Conservation (phyloP, 345 rosid species). For the Moricandia arvensis region DNA sequence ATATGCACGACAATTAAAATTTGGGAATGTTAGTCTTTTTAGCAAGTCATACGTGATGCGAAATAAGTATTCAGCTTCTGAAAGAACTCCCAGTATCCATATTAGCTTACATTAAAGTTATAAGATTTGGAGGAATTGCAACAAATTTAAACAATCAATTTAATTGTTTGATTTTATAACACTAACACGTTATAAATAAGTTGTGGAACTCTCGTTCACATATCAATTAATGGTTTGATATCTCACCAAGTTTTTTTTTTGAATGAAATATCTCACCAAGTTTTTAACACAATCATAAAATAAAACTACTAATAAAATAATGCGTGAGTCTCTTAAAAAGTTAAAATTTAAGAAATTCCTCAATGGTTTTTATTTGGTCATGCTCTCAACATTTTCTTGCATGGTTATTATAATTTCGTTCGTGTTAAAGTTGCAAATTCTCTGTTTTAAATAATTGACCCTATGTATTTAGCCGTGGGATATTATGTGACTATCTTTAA, state of each 20-base stretch:
- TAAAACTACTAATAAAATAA: too few species aligned
- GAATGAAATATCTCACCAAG: background rate
- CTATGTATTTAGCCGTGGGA: background rate
- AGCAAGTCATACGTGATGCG: conserved; percentile 18
- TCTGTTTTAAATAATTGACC: background rate
- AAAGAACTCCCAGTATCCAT: background rate
- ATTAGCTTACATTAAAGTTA: background rate
- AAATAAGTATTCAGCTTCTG: background rate
- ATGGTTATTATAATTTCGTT: background rate
- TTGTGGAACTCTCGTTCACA: background rate
- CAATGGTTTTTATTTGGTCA: background rate
- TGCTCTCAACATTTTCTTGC: background rate
- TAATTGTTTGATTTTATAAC: background rate
- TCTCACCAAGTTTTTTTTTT: background rate
- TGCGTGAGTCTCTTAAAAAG: too few species aligned
- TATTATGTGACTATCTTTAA: too few species aligned
- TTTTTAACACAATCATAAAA: too few species aligned
- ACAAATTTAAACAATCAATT: background rate
- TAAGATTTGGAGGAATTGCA: too few species aligned
- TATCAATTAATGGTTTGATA: background rate
- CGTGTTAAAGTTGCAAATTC: background rate
- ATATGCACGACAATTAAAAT: conserved; percentile 16
- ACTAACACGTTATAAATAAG: background rate
- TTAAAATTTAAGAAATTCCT: background rate
- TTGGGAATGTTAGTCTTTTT: background rate